A percentile compares a stretch with the other conserved stretches of the same genome.
phyloP scores from a whole-genome alignment of 2,329 filamentous ascomycete genomes.

The Fusarium torreyae region DNA sequence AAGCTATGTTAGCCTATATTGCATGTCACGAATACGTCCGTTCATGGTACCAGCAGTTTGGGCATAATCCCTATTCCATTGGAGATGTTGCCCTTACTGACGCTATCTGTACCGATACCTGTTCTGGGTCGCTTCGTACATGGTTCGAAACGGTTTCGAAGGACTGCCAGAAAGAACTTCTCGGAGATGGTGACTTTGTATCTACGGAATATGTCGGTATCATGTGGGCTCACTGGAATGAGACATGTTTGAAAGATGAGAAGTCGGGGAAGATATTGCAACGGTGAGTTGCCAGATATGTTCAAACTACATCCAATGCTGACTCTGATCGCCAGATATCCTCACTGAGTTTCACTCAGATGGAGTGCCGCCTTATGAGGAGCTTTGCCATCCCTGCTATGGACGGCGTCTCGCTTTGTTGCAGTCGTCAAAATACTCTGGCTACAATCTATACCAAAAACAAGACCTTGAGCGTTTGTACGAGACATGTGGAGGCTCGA shows the following conservation, averaged over 20 bases:
- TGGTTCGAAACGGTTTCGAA: constrained; percentile 24
- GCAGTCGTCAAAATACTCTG: constrained; percentile 44
- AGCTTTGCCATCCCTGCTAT: constrained; percentile 49
- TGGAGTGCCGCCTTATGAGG: neutral
- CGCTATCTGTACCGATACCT: constrained; percentile 11
- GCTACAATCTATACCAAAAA: constrained; percentile 39
- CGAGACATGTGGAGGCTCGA: constrained; percentile 19
- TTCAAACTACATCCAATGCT: neutral
- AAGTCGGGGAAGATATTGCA: constrained; percentile 35
- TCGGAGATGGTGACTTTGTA: neutral
- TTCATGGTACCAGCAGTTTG: too few relatives aligned
- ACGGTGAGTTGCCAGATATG: constrained; percentile 19
- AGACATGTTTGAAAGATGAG: constrained; percentile 39
- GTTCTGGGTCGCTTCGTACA: constrained; percentile 16
- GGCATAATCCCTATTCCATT: too few relatives aligned
- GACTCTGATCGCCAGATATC: constrained; percentile 20
- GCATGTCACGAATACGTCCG: neutral
- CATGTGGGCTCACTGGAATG: constrained; percentile 39
- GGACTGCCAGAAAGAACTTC: constrained; percentile 4
- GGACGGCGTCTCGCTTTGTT: constrained; percentile 41
- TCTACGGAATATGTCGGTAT: constrained; percentile 6
- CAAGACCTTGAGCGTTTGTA: constrained; percentile 22
- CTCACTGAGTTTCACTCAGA: constrained; percentile 29
- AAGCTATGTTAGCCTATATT: constrained; percentile 17
- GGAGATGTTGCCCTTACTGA: constrained; percentile 8